Base-by-base conservation (phyloP, 352 stramenopile genomes). In the Phytophthora pinifolia region DNA sequence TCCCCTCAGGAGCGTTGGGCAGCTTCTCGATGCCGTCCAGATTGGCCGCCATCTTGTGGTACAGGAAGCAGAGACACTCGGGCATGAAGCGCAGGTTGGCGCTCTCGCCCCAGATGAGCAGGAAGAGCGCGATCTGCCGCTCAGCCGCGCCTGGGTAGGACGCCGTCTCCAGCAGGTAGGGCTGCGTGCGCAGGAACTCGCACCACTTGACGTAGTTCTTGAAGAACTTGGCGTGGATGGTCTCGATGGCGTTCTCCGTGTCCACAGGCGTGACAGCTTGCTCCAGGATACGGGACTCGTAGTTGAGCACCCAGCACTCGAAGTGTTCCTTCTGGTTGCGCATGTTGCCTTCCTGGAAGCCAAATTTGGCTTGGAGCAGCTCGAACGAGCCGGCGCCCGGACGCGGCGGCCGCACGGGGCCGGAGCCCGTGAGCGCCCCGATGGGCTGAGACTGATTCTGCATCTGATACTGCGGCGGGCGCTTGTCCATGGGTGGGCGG, bases 141-240 rank as follows among this genome's bases (percentile, higher is more conserved):
- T 88, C 79, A 0, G 72, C 75, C 7, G 60, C 55, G 6, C 61
- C 70, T 0, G 63, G 42, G 18, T 67, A 70, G 15, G 60, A 35
- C 17, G 66, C 55, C 12, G 46, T 60, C 13, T 83, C 76, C 22
- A 83, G 63, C 57, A 97, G 89, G 38, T 89, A 76, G 9, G 96
- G 96, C 43, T 80, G 67, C 4, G 93, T 88, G 27, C 82, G 81
- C 46, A 99, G 74, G 53, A 96, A 96, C 42, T 83, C 58, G 70
- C 96, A 99, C 97, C 97, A 99, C 61, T 96, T 96, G 59, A 56
- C 54, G 64, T 97, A 97, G 68, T 97, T 97, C 13, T 75, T 76
- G 67, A 96, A 96, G 25, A 99, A 96, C 66, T 98, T 98, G 42
- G 80, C 75, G 69, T 99, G 96, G 44, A 99, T 80, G 31, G 67